These are phyloP conservation scores for Daldinia sp. DNA, from an alignment of 2,329 filamentous ascomycete species.

Conservation along the genomic window DNA sequence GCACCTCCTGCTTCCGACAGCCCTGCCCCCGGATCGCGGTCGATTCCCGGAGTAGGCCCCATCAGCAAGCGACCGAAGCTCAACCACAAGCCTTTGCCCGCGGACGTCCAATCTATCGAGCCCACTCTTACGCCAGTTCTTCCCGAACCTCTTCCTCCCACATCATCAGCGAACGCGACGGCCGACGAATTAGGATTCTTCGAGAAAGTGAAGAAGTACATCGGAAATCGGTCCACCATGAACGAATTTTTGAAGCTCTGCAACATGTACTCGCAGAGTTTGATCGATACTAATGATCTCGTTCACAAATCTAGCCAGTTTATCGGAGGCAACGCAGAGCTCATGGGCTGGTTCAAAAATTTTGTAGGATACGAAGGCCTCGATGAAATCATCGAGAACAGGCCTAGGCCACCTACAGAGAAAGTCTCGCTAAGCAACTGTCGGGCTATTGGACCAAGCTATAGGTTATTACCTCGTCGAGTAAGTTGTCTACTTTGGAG, in stretches of 20 bases:
- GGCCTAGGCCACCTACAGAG: constrained; percentile 76
- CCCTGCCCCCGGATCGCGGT: constrained; percentile 50
- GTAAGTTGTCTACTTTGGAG: constrained; percentile 50
- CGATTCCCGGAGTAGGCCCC: constrained; percentile 49
- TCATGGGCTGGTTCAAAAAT: constrained; percentile 87
- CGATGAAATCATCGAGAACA: constrained; percentile 81
- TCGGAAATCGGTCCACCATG: constrained; percentile 90
- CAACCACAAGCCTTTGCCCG: constrained; percentile 69
- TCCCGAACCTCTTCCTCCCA: constrained; percentile 85
- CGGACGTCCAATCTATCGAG: constrained; percentile 72
- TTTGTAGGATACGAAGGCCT: constrained; percentile 82
- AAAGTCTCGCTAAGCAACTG: constrained; percentile 95
- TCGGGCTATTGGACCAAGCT: constrained; percentile 93
- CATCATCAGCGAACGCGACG: constrained; percentile 74
- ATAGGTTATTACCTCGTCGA: constrained; percentile 87
- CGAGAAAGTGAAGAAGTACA: constrained; percentile 94
- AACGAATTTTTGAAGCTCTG: constrained; percentile 97
- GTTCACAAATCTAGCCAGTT: constrained; percentile 85
- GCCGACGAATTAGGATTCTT: constrained; percentile 93
- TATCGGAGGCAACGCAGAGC: constrained; percentile 85
- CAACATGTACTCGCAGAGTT: constrained; percentile 91
- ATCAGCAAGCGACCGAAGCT: constrained; percentile 76
- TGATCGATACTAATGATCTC: constrained; percentile 86
- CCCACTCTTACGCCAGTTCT: constrained; percentile 88
- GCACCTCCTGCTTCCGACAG: constrained; percentile 56